phyloP scores from a whole-genome alignment of 495 filamentous ascomycete species.

The Choiromyces venosus region DNA sequence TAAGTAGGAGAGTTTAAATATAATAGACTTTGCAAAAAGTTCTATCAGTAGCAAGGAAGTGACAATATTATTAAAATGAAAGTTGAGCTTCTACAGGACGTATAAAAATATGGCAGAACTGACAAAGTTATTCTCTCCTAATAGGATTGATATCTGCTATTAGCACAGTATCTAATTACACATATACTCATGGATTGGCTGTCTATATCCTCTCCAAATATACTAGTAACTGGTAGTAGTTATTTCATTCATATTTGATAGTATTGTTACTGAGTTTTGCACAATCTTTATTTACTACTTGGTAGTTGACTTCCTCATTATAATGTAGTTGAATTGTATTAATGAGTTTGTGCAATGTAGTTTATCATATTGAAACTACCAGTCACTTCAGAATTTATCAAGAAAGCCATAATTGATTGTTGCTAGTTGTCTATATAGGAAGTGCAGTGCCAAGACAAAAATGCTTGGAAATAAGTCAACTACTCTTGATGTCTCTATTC shows the following conservation, averaged over 20 bases:
- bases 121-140: background rate
- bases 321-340: slow-evolving; percentile 11
- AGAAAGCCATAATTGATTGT: slow-evolving; percentile 6
- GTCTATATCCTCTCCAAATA: background rate
- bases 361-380: background rate
- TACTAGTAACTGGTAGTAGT: slow-evolving; percentile 3
- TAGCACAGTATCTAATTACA: background rate
- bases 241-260: slow-evolving; percentile 1
- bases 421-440: background rate
- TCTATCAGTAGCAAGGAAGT: slow-evolving; percentile 14
- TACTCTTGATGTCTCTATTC: slow-evolving; percentile 3
- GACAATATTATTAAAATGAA: slow-evolving; percentile 5
- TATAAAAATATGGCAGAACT: slow-evolving; percentile 19
- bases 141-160: background rate
- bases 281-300: background rate
- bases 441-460: background rate
- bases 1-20: slow-evolving; percentile 4
- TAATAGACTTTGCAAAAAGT: slow-evolving; percentile 13
- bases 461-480: slow-evolving; percentile 3
- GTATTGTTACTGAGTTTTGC: background rate
- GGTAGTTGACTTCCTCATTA: background rate
- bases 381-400: slow-evolving; percentile 5
- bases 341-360: background rate
- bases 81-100: background rate
- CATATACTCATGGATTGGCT: slow-evolving; percentile 7